phyloP scores from a whole-genome alignment of 179 eudicot species.

The Silene noctiflora region DNA sequence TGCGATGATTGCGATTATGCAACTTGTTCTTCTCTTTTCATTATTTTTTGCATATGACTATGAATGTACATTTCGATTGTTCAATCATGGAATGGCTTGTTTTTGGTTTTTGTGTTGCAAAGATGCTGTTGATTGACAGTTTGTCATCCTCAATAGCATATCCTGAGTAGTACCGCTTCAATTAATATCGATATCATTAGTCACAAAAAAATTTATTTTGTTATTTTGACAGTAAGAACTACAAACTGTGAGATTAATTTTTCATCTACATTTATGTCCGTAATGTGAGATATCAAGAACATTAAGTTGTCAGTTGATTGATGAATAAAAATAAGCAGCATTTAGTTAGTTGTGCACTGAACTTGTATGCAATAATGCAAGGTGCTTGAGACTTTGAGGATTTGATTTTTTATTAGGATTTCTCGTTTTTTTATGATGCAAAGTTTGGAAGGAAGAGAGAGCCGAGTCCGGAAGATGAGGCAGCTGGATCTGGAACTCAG shows the following conservation, averaged over 20 bases:
- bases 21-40: neutral
- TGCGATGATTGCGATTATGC: neutral
- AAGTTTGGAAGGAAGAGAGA: constrained; percentile 98
- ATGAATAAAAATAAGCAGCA: neutral
- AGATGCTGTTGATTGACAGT: neutral
- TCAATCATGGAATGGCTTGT: neutral
- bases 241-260: neutral
- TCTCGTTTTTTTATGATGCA: constrained; percentile 88
- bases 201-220: too few species aligned
- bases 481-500: constrained; percentile 21
- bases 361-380: constrained; percentile 3
- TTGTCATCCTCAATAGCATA: neutral
- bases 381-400: constrained; percentile 31
- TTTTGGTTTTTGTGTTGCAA: neutral
- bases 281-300: neutral
- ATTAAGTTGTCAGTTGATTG: neutral
- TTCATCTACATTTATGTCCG: neutral
- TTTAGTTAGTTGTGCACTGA: neutral
- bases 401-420: constrained; percentile 54
- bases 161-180: too few species aligned
- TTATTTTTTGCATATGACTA: neutral
- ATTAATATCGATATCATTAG: too few species aligned
- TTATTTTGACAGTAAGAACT: too few species aligned
- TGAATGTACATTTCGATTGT: neutral
- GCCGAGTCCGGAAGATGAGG: constrained; percentile 36